Evolutionary conservation across 2,329 filamentous ascomycete genomes (phyloP).

Genomic region (Aspergillus transmontanensis): DNA sequence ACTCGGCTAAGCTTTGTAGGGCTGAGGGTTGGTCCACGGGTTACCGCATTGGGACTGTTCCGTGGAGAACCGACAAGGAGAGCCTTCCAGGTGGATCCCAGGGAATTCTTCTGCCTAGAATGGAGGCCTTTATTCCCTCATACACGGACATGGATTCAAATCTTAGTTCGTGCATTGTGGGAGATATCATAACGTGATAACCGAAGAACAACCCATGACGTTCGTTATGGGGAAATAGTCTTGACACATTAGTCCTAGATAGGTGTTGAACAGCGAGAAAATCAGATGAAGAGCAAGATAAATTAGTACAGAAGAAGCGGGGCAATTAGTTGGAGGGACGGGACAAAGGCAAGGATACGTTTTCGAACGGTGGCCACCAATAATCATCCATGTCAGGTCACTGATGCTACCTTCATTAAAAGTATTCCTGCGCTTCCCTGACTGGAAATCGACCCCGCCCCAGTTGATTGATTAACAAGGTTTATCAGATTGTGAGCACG

Average conservation of each 20-base stretch:
- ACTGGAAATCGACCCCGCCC: not conserved
- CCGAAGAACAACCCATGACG: not conserved
- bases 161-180: not conserved
- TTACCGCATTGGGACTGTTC: not conserved
- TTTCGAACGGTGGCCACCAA: not conserved
- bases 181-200: not conserved
- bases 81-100: not conserved
- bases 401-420: not conserved
- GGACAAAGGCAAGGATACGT: not conserved
- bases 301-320: not conserved
- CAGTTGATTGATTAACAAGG: not conserved
- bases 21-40: not conserved
- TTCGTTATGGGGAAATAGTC: not conserved
- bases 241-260: too few species aligned
- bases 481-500: not conserved
- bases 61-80: not conserved
- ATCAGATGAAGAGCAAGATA: not conserved
- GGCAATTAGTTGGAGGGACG: too few species aligned
- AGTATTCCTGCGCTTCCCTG: not conserved
- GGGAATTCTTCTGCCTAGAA: not conserved
- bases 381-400: not conserved
- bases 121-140: not conserved
- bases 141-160: not conserved
- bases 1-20: constrained; percentile 3
- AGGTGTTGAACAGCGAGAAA: not conserved